Percentiles rank a stretch among this genome's conserved stretches.
phyloP scores from a whole-genome alignment of 2,329 filamentous ascomycete species.

The Penicillium sp. region DNA sequence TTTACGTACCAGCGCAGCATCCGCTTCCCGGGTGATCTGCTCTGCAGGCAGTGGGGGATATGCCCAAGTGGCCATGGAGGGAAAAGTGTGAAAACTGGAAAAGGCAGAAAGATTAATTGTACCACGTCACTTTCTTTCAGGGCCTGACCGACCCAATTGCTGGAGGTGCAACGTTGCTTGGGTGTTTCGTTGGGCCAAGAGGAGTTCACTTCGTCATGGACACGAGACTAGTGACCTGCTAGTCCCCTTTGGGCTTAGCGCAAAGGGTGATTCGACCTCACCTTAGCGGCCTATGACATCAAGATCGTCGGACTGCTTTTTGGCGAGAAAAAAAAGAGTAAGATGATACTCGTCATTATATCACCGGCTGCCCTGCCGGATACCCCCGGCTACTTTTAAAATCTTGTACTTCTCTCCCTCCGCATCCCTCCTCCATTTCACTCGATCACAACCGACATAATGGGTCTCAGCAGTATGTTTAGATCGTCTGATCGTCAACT shows the following conservation, averaged over 20 bases:
- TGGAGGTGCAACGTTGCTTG: conserved; percentile 32
- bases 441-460: conserved; percentile 10
- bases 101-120: conserved; percentile 22
- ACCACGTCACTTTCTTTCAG: conserved; percentile 26
- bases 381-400: conserved; percentile 18
- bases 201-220: conserved; percentile 36
- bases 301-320: conserved; percentile 23
- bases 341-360: conserved; percentile 27
- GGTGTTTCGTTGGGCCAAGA: conserved; percentile 7
- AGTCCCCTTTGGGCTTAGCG: conserved; percentile 22
- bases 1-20: conserved; percentile 52
- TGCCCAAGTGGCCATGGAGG: conserved; percentile 60
- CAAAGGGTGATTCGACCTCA: neutral
- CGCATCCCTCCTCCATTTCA: conserved; percentile 4
- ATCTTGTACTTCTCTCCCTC: neutral
- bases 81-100: neutral
- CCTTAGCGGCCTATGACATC: conserved; percentile 30
- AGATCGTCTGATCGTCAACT: neutral
- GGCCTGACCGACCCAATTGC: neutral
- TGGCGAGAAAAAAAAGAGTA: neutral
- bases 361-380: conserved; percentile 18
- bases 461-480: conserved; percentile 37
- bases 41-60: conserved; percentile 59
- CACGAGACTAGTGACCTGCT: conserved; percentile 5
- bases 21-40: conserved; percentile 54